Evolutionary conservation across 805 yeast genomes (phyloP).

Genomic region (Sporopachydermia lactativora): DNA sequence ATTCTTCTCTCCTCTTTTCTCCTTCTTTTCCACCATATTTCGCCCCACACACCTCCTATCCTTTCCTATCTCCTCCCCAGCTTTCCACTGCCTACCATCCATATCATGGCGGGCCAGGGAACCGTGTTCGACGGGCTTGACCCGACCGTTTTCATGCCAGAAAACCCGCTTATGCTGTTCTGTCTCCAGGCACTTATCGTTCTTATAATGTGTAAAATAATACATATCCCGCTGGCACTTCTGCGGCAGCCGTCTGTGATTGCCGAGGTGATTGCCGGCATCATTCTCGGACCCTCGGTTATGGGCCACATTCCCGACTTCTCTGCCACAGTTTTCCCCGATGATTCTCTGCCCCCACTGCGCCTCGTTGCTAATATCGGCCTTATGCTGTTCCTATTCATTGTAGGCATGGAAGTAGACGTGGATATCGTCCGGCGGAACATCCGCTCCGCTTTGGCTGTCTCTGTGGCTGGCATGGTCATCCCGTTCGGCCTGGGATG

Average conservation of each 20-base stretch:
- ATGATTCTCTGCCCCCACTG: slow-evolving; percentile 45
- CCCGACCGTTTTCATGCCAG: slow-evolving; percentile 44
- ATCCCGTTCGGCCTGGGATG: slow-evolving; percentile 75
- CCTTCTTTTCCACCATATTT: too few relatives aligned
- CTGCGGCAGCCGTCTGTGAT: slow-evolving; percentile 69
- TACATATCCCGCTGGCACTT: slow-evolving; percentile 45
- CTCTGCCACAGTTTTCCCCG: slow-evolving; percentile 50
- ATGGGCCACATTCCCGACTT: slow-evolving; percentile 60
- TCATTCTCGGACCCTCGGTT: slow-evolving; percentile 49
- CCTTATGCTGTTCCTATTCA: slow-evolving; percentile 56
- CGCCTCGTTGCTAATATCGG: slow-evolving; percentile 63
- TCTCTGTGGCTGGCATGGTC: slow-evolving; percentile 60
- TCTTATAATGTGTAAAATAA: slow-evolving; percentile 38
- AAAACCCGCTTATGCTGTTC: slow-evolving; percentile 54
- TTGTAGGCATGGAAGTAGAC: slow-evolving; percentile 73
- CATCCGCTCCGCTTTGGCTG: slow-evolving; percentile 44
- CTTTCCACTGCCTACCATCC: too few relatives aligned
- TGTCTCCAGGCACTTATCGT: slow-evolving; percentile 57
- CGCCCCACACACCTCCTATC: too few relatives aligned
- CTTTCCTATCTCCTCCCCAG: too few relatives aligned
- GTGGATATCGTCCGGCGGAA: slow-evolving; percentile 47
- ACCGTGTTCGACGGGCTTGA: slow-evolving; percentile 50
- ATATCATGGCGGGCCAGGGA: slow-evolving; percentile 1
- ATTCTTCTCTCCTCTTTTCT: too few relatives aligned
- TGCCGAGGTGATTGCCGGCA: slow-evolving; percentile 70